Conservation (phyloP, 2,329 filamentous ascomycete species). For the Chaetomium sp. region DNA sequence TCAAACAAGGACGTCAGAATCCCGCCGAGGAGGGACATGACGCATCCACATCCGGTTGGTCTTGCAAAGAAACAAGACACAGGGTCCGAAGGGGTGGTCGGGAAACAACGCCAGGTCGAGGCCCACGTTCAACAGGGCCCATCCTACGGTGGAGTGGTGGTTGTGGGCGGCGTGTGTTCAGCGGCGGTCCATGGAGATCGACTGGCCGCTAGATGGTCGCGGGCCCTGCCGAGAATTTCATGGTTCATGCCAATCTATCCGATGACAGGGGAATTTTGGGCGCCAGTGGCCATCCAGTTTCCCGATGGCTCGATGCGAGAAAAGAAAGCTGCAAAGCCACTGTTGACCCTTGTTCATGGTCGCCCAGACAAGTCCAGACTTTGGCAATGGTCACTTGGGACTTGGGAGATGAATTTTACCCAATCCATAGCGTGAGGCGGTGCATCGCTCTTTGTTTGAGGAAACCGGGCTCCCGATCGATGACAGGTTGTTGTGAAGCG, state of each 20-base stretch:
- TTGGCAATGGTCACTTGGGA: background rate
- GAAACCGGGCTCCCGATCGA: slow-evolving; percentile 18
- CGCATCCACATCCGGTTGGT: slow-evolving; percentile 20
- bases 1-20: background rate
- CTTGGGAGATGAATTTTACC: background rate
- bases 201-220: slow-evolving; percentile 24
- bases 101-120: slow-evolving; percentile 24
- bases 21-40: slow-evolving; percentile 16
- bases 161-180: slow-evolving; percentile 5
- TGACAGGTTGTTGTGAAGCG: slow-evolving; percentile 36
- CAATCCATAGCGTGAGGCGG: slow-evolving; percentile 27
- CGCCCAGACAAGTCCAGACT: background rate
- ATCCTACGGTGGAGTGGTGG: slow-evolving; percentile 20
- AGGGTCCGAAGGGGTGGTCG: slow-evolving; percentile 24
- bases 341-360: background rate
- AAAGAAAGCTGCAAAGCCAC: background rate
- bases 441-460: slow-evolving; percentile 28
- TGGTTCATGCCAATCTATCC: slow-evolving; percentile 12
- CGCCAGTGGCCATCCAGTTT: background rate
- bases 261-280: background rate
- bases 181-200: slow-evolving; percentile 7
- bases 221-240: slow-evolving; percentile 17
- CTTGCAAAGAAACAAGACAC: slow-evolving; percentile 25
- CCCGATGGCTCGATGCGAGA: slow-evolving; percentile 6
- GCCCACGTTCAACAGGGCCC: slow-evolving; percentile 20